Evolutionary conservation across 2,329 filamentous ascomycete genomes (phyloP).

Genomic region (Neodidymelliopsis sp.): DNA sequence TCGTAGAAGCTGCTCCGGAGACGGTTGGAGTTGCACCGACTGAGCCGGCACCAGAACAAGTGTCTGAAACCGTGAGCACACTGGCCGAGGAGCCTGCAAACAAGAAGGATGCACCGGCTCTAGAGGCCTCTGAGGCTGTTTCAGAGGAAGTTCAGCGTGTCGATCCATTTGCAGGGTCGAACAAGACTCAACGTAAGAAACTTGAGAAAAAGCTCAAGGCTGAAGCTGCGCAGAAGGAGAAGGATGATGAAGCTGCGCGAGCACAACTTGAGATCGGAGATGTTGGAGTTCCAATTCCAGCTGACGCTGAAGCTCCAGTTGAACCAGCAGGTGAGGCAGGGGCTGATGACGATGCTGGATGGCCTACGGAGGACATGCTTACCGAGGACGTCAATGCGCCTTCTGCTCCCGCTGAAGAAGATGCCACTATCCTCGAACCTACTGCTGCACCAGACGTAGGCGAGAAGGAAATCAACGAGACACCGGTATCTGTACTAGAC

Average conservation of each 20-base stretch:
- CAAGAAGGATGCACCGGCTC: no score
- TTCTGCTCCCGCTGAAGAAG: slow-evolving; percentile 3
- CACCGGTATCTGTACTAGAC: neutral
- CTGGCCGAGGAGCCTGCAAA: neutral
- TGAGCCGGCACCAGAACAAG: no score
- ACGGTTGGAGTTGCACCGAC: no score
- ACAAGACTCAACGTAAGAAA: slow-evolving; percentile 40
- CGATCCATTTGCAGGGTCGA: slow-evolving; percentile 39
- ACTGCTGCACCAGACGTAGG: neutral
- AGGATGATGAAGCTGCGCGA: slow-evolving; percentile 2
- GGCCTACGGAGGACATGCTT: slow-evolving; percentile 15
- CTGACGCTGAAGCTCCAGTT: neutral
- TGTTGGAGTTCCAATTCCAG: neutral
- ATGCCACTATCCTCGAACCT: neutral
- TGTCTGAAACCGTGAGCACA: no score
- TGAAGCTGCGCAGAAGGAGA: slow-evolving; percentile 36
- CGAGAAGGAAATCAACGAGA: neutral
- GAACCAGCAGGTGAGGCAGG: neutral
- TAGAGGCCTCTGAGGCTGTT: neutral
- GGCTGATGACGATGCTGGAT: slow-evolving; percentile 3
- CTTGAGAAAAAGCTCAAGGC: slow-evolving; percentile 47
- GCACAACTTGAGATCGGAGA: neutral
- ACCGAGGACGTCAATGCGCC: slow-evolving; percentile 9
- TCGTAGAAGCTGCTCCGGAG: no score
- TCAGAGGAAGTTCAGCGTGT: no score